Conservation (phyloP, 345 rosid species). For the Anastatica hierochuntica region DNA sequence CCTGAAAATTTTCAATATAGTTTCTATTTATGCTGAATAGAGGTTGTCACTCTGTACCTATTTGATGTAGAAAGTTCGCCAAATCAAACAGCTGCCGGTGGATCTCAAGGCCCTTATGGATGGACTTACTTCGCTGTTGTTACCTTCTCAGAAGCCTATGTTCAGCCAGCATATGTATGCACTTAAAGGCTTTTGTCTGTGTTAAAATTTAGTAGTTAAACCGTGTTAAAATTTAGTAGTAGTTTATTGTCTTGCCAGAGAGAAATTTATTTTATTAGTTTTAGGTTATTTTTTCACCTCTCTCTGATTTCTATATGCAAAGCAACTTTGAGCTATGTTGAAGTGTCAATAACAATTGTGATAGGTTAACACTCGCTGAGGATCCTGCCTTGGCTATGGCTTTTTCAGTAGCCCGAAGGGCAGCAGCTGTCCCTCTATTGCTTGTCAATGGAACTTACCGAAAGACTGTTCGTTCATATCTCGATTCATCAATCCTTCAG, state of each 20-base stretch:
- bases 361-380: conserved; percentile 84
- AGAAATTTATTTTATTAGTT: neutral
- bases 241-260: neutral
- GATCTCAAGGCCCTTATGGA: conserved; percentile 66
- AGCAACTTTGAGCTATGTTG: conserved; percentile 17
- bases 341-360: conserved; percentile 5
- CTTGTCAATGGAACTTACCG: conserved; percentile 98
- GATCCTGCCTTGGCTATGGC: conserved; percentile 99
- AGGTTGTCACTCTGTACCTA: conserved; percentile 14
- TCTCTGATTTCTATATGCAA: neutral
- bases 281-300: neutral
- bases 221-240: conserved; percentile 10
- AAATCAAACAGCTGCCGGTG: conserved; percentile 63
- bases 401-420: conserved; percentile 89
- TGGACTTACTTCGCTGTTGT: conserved; percentile 78
- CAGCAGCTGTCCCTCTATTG: conserved; percentile 90
- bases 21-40: conserved; percentile 10
- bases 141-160: conserved; percentile 75
- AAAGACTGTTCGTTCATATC: conserved; percentile 79
- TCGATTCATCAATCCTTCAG: conserved; percentile 88
- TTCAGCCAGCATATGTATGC: conserved; percentile 69
- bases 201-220: conserved; percentile 5
- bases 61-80: conserved; percentile 58
- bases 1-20: neutral
- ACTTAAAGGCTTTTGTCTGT: conserved; percentile 15